A percentile compares a stretch with the other conserved stretches of the same genome.
Evolutionary conservation across 2,329 filamentous ascomycete genomes (phyloP).

Genomic region (Colletotrichum sp.): DNA sequence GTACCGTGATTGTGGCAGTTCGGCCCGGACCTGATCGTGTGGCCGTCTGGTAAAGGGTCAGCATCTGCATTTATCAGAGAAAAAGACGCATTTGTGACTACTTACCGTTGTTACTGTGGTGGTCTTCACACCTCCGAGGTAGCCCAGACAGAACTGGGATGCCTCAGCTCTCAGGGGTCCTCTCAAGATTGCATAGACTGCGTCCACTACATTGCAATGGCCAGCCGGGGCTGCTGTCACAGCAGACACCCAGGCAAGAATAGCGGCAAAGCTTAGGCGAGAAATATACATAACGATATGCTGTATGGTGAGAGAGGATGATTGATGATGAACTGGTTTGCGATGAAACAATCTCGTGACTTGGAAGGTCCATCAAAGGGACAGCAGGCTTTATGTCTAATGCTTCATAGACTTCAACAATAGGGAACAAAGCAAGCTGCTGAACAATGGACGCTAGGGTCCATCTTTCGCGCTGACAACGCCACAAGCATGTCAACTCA

Average conservation of each 20-base stretch:
- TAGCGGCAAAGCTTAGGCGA: not conserved
- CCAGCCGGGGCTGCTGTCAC: not conserved
- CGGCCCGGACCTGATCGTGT: not conserved
- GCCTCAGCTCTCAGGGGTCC: not conserved
- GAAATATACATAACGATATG: not conserved
- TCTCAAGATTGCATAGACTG: not conserved
- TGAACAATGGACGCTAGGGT: not conserved
- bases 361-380: not conserved
- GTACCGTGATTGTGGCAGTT: not conserved
- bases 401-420: not conserved
- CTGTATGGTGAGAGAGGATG: not conserved
- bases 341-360: not conserved
- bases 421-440: not conserved
- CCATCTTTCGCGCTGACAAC: not conserved
- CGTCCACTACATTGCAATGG: not conserved
- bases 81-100: not conserved
- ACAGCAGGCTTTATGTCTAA: not conserved
- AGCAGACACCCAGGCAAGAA: not conserved
- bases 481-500: not conserved
- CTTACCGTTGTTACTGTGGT: not conserved
- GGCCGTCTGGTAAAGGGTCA: not conserved
- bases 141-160: not conserved
- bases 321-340: not conserved
- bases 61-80: not conserved
- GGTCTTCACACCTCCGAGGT: not conserved